Evolutionary conservation across 2,329 filamentous ascomycete genomes (phyloP).

Genomic region (Alternaria hordeiaustralica): DNA sequence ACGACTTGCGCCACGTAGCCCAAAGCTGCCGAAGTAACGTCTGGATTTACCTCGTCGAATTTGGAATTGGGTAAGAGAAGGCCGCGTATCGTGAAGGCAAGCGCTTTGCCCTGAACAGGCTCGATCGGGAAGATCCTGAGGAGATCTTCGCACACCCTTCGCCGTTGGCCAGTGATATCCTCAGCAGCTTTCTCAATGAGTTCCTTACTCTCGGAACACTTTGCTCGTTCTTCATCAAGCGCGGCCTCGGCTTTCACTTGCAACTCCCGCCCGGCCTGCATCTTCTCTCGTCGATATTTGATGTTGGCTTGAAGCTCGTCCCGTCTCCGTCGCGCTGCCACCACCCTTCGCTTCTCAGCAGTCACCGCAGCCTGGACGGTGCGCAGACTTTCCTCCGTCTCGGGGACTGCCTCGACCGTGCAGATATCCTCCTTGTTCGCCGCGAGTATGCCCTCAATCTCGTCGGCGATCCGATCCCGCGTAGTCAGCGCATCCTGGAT

Average conservation of each 20-base stretch:
- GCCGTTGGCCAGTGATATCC: slow-evolving; percentile 81
- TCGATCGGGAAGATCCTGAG: slow-evolving; percentile 80
- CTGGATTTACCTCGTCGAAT: slow-evolving; percentile 74
- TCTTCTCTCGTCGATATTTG: slow-evolving; percentile 68
- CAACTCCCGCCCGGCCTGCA: slow-evolving; percentile 65
- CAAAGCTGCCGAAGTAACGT: slow-evolving; percentile 78
- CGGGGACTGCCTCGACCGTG: slow-evolving; percentile 47
- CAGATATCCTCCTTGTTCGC: slow-evolving; percentile 48
- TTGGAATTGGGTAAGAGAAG: slow-evolving; percentile 80
- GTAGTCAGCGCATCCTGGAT: slow-evolving; percentile 88
- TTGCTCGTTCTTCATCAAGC: slow-evolving; percentile 60
- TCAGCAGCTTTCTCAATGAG: slow-evolving; percentile 65
- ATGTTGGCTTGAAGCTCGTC: slow-evolving; percentile 74
- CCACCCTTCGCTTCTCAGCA: slow-evolving; percentile 70
- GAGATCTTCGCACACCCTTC: slow-evolving; percentile 86
- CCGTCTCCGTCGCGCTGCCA: slow-evolving; percentile 66
- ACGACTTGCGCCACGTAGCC: slow-evolving; percentile 80
- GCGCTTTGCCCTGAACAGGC: slow-evolving; percentile 66
- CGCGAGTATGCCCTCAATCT: slow-evolving; percentile 68
- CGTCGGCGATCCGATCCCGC: slow-evolving; percentile 73
- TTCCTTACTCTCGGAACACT: slow-evolving; percentile 59
- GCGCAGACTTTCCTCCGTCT: slow-evolving; percentile 53
- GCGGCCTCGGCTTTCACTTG: slow-evolving; percentile 67
- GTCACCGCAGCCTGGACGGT: slow-evolving; percentile 61
- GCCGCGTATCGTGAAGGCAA: slow-evolving; percentile 84